Percentiles rank a stretch among this genome's conserved stretches.
Evolutionary conservation across 805 yeast species (phyloP).

Genomic region (Pichia phayaonensis): DNA sequence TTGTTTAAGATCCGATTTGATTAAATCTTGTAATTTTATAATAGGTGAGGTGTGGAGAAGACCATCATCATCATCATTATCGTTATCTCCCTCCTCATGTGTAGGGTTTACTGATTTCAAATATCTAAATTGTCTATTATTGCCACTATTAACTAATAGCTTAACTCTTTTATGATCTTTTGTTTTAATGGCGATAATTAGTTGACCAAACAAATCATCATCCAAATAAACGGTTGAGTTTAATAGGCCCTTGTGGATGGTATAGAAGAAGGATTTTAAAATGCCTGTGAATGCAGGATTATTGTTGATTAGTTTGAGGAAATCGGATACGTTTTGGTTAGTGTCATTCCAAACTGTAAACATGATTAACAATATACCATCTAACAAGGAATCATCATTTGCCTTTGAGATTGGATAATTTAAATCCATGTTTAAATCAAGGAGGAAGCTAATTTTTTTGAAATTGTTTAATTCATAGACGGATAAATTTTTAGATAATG

Average conservation of each 20-base stretch:
- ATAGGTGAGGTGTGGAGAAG: neutral
- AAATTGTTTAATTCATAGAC: constrained; percentile 58
- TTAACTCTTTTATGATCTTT: neutral
- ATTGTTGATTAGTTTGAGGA: neutral
- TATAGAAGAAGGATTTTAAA: neutral
- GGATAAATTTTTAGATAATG: constrained; percentile 59
- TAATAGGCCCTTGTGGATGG: neutral
- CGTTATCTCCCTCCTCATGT: too few species aligned
- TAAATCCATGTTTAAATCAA: constrained; percentile 43
- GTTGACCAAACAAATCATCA: neutral
- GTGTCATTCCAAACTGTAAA: neutral
- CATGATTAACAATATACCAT: constrained; percentile 22
- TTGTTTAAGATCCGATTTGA: constrained; percentile 40
- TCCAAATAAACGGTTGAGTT: neutral
- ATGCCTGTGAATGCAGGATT: neutral
- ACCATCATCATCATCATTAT: neutral
- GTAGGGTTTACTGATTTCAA: too few species aligned
- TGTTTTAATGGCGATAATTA: neutral
- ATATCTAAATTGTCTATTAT: neutral
- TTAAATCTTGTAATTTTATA: constrained; percentile 36
- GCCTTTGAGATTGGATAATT: constrained; percentile 64
- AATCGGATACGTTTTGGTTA: neutral
- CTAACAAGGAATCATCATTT: constrained; percentile 45
- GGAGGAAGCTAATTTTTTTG: constrained; percentile 53
- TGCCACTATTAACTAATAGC: neutral